Evolutionary conservation across 352 stramenopile species (phyloP), one percentile per base, ranked within the genome.

Genomic region (Globisporangium middletonii): DNA sequence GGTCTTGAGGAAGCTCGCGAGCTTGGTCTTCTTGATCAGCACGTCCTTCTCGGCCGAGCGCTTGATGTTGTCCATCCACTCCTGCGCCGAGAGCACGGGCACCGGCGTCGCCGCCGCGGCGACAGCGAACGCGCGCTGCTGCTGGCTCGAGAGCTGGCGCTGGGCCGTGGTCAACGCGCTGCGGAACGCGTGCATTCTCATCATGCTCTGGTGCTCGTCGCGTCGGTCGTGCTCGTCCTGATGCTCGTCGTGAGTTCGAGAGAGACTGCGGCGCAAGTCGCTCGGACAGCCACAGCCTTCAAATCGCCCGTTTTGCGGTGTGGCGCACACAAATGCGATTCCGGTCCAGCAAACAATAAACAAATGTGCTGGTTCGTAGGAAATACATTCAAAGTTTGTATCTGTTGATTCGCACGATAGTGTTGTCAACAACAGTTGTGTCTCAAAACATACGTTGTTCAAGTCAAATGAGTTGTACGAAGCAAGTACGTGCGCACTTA

Each of bases 21-120:
- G 66, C 68, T 92, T 92, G 43, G 82, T 88, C 62, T 83, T 83
- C 62, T 92, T 92, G 68, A 92, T 88, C 38, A 79, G 64, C 55
- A 81, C 73, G 67, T 90, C 79, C 71, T 87, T 87, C 66, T 84
- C 70, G 30, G 82, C 82, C 44, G 73, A 79, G 37, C 68, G 71
- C 47, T 73, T 69, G 64, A 92, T 92, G 72, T 92, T 89, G 63
- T 88, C 72, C 71, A 92, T 83, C 79, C 79, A 90, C 42, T 90
- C 82, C 50, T 86, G 62, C 6, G 82, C 79, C 43, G 82, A 90
- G 3, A 79, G 69, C 57, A 65, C 63, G 45, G 65, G 67, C 55
- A 79, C 71, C 2, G 63, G 52, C 18, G 60, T 62, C 3, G 67
- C 64, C 19, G 48, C 48, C n/a, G 55, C 53, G 18, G 60, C 43